Conservation (phyloP, 768 basidiomycete genomes). For the Tricholoma terreum region DNA sequence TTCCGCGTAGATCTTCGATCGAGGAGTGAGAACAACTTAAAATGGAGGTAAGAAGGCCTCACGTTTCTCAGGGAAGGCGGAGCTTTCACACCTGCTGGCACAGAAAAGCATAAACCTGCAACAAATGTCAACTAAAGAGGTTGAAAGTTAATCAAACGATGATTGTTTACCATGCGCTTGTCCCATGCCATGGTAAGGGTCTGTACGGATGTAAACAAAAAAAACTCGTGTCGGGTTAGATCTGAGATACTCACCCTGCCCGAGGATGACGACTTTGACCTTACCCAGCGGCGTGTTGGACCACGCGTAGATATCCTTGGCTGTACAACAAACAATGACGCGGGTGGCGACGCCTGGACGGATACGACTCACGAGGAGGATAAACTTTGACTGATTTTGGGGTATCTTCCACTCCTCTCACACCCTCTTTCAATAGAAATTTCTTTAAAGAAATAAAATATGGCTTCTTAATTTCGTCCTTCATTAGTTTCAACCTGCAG, state of each 20-base stretch:
- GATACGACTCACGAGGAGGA: slow-evolving; percentile 60
- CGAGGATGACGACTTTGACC: slow-evolving; percentile 85
- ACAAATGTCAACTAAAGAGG: slow-evolving; percentile 9
- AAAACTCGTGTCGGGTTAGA: slow-evolving; percentile 9
- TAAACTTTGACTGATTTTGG: slow-evolving; percentile 57
- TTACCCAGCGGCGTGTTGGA: slow-evolving; percentile 82
- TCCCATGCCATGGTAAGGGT: slow-evolving; percentile 77
- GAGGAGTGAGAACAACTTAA: slow-evolving; percentile 12
- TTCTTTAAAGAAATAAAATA: slow-evolving; percentile 74
- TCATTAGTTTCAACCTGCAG: slow-evolving; percentile 67
- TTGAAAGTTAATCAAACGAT: not conserved
- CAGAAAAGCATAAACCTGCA: slow-evolving; percentile 82
- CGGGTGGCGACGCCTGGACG: slow-evolving; percentile 1
- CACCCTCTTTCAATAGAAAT: slow-evolving; percentile 66
- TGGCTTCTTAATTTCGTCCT: slow-evolving; percentile 70
- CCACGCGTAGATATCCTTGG: slow-evolving; percentile 88
- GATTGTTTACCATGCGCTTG: slow-evolving; percentile 76
- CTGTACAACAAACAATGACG: slow-evolving; percentile 28
- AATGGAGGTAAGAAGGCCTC: slow-evolving; percentile 20
- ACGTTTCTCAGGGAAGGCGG: slow-evolving; percentile 87
- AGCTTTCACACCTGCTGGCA: slow-evolving; percentile 67
- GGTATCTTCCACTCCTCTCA: slow-evolving; percentile 48
- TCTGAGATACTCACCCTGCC: slow-evolving; percentile 45
- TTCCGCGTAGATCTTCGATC: slow-evolving; percentile 77
- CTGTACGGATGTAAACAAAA: slow-evolving; percentile 27